These are phyloP conservation scores for Pseudopyricularia cyperi DNA, from an alignment of 2,329 filamentous ascomycete species.

Conservation along the genomic window DNA sequence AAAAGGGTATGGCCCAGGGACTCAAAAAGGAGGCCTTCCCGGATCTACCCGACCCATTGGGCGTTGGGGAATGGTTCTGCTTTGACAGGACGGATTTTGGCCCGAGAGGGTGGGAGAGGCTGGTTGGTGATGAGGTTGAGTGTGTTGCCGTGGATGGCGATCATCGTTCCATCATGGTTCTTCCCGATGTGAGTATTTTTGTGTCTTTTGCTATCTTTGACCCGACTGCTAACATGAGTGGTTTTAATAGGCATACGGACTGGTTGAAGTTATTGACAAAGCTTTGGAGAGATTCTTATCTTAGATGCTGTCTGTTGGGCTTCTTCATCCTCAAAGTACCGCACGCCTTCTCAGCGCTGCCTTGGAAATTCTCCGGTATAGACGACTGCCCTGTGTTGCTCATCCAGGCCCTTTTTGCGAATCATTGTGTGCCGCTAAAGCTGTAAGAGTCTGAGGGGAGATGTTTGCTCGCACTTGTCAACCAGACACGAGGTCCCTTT, in stretches of 20 bases:
- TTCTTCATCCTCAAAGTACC: too few relatives aligned
- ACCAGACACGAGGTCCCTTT: too few relatives aligned
- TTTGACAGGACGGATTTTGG: background rate
- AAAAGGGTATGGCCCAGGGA: background rate
- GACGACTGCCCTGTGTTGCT: too few relatives aligned
- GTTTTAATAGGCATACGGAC: background rate
- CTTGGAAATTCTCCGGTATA: too few relatives aligned
- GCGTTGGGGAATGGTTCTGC: background rate
- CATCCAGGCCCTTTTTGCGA: too few relatives aligned
- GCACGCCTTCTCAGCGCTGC: too few relatives aligned
- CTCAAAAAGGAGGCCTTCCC: background rate
- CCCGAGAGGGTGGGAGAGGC: background rate
- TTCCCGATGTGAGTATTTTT: background rate
- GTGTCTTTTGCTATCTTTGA: too few relatives aligned
- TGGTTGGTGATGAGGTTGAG: background rate
- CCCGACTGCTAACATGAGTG: too few relatives aligned
- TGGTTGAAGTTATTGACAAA: background rate
- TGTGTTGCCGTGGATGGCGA: background rate
- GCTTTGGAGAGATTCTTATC: background rate
- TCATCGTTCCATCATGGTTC: background rate
- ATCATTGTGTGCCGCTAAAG: too few relatives aligned
- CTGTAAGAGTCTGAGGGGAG: too few relatives aligned
- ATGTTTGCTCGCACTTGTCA: too few relatives aligned
- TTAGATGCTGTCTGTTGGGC: too few relatives aligned
- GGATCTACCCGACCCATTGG: background rate